Evolutionary conservation across 352 stramenopile species (phyloP).

Genomic region (Phytophthora crassamura): DNA sequence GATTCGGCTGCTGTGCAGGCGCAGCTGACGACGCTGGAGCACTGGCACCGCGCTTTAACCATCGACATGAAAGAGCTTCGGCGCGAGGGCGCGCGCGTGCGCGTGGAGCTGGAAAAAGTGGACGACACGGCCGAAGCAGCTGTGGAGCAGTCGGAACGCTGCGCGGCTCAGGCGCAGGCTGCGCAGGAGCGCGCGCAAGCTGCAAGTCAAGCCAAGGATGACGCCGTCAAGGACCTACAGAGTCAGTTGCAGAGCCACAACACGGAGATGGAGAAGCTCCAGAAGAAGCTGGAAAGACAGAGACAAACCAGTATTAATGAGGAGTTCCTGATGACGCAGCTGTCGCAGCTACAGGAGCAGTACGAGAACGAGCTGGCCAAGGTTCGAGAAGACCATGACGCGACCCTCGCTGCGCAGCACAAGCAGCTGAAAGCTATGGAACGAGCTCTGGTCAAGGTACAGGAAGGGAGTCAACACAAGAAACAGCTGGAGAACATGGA

Average conservation of each 20-base stretch:
- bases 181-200: constrained; percentile 11
- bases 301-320: constrained; percentile 48
- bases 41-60: constrained; percentile 40
- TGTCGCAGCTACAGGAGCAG: constrained; percentile 57
- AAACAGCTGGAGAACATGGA: constrained; percentile 19
- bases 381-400: constrained; percentile 34
- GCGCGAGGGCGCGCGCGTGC: constrained; percentile 42
- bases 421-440: constrained; percentile 25
- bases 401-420: constrained; percentile 33
- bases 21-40: constrained; percentile 40
- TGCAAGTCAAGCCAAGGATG: constrained; percentile 15
- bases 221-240: constrained; percentile 6
- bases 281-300: constrained; percentile 36
- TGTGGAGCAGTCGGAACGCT: constrained; percentile 41
- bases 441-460: constrained; percentile 16
- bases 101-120: constrained; percentile 51
- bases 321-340: constrained; percentile 61
- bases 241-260: constrained; percentile 8
- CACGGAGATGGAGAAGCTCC: constrained; percentile 20
- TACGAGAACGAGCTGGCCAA: constrained; percentile 50
- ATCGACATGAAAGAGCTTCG: constrained; percentile 43
- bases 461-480: constrained; percentile 19
- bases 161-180: constrained; percentile 18
- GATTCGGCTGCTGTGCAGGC: constrained; percentile 5
- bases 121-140: constrained; percentile 44